Conservation (phyloP, 179 eudicot species). For the Corrigiola litoralis region DNA sequence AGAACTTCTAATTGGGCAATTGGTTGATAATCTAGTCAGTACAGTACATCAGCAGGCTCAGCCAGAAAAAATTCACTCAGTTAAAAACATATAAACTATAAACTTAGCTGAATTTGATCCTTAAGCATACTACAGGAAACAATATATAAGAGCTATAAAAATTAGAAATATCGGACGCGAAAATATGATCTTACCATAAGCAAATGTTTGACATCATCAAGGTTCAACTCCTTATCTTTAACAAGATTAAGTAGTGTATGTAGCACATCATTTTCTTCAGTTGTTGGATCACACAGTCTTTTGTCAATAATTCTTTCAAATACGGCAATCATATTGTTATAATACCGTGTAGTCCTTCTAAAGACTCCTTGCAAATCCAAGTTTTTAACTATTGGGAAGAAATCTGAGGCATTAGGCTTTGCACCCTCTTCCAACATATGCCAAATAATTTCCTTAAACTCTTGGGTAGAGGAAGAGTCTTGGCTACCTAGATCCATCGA, state of each 20-base stretch:
- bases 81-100: too few relatives aligned
- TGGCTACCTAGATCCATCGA: slow-evolving; percentile 18
- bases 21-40: too few relatives aligned
- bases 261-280: neutral
- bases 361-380: slow-evolving; percentile 17
- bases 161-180: too few relatives aligned
- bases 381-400: slow-evolving; percentile 7
- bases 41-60: too few relatives aligned
- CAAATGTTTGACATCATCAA: slow-evolving; percentile 17
- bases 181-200: neutral
- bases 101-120: neutral
- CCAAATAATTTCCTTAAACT: slow-evolving; percentile 17
- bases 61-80: too few relatives aligned
- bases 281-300: slow-evolving; percentile 7
- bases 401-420: slow-evolving; percentile 15
- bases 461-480: neutral
- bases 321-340: neutral
- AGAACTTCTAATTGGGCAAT: too few relatives aligned
- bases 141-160: neutral
- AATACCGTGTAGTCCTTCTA: neutral
- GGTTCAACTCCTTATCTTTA: neutral
- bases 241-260: slow-evolving; percentile 8
- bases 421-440: neutral
- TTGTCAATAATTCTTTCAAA: slow-evolving; percentile 14
- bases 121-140: neutral